These are phyloP conservation scores for Entomortierella beljakovae DNA, from an alignment of 192 early-diverging fungal genomes.

Conservation along the genomic window DNA sequence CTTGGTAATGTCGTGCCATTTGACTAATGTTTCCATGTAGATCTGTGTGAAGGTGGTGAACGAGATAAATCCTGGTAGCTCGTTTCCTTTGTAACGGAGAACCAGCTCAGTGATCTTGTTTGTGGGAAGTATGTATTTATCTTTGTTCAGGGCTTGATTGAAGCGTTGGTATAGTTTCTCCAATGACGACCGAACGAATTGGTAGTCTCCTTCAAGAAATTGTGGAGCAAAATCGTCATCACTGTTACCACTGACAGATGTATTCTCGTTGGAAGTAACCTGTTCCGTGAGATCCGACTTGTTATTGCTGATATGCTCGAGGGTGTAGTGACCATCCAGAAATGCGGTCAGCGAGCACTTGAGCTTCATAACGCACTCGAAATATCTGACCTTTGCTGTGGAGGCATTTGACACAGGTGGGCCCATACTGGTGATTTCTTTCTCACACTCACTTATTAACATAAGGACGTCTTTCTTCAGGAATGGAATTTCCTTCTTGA, in stretches of 20 bases:
- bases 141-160: conserved; percentile 35
- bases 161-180: conserved; percentile 19
- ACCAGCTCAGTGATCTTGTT: conserved; percentile 31
- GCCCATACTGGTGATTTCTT: conserved; percentile 34
- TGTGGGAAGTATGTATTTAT: conserved; percentile 26
- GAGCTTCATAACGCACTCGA: conserved; percentile 27
- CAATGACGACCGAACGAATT: conserved; percentile 32
- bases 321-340: conserved; percentile 33
- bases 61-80: conserved; percentile 39
- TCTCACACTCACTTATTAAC: conserved; percentile 10
- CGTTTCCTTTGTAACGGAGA: conserved; percentile 38
- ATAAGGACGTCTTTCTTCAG: conserved; percentile 34
- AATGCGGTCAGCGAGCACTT: conserved; percentile 21
- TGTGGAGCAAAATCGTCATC: conserved; percentile 4
- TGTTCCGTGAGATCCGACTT: conserved; percentile 5
- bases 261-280: neutral
- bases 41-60: conserved; percentile 46
- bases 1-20: conserved; percentile 36
- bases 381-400: conserved; percentile 29
- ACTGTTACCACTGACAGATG: neutral
- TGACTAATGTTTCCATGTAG: conserved; percentile 28
- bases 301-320: conserved; percentile 24
- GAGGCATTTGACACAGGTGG: neutral
- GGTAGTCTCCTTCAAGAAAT: conserved; percentile 10
- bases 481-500: conserved; percentile 43